phyloP scores from a whole-genome alignment of 768 basidiomycete genomes.

The Suillus subalutaceus region DNA sequence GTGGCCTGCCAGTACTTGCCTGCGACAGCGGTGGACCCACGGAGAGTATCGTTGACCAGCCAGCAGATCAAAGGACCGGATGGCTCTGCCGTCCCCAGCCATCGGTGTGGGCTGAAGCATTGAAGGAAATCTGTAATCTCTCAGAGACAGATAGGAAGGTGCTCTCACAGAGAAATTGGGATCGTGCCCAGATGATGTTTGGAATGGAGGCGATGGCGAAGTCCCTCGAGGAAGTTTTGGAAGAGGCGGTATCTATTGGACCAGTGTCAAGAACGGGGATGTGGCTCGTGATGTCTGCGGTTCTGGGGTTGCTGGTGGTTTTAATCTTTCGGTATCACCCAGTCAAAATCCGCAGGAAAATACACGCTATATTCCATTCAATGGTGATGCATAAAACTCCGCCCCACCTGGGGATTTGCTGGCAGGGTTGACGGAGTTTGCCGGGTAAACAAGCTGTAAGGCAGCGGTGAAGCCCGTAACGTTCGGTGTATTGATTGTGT shows the following conservation, averaged over 20 bases:
- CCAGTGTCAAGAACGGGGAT: slow-evolving; percentile 23
- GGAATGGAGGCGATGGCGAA: slow-evolving; percentile 76
- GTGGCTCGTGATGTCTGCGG: slow-evolving; percentile 12
- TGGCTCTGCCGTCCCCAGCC: slow-evolving; percentile 70
- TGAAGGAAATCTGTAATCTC: slow-evolving; percentile 61
- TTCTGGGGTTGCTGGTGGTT: slow-evolving; percentile 28
- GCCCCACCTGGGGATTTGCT: slow-evolving; percentile 68
- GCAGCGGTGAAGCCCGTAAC: slow-evolving; percentile 42
- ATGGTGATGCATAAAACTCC: slow-evolving; percentile 62
- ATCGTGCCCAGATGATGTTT: slow-evolving; percentile 67
- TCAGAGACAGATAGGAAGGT: slow-evolving; percentile 41
- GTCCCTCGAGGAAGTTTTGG: slow-evolving; percentile 57
- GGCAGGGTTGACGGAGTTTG: slow-evolving; percentile 68
- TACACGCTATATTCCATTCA: slow-evolving; percentile 71
- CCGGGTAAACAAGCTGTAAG: slow-evolving; percentile 70
- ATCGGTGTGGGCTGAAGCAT: slow-evolving; percentile 68
- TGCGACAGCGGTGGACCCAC: slow-evolving; percentile 88
- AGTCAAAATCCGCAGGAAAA: slow-evolving; percentile 75
- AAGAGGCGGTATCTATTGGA: slow-evolving; percentile 61
- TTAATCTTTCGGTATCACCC: slow-evolving; percentile 47
- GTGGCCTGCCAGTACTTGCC: slow-evolving; percentile 87
- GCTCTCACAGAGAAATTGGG: slow-evolving; percentile 57
- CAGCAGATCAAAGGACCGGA: slow-evolving; percentile 61
- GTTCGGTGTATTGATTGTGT: slow-evolving; percentile 10
- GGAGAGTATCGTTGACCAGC: slow-evolving; percentile 70